Evolutionary conservation across 805 yeast genomes (phyloP).

Genomic region (Lachancea fermentati): DNA sequence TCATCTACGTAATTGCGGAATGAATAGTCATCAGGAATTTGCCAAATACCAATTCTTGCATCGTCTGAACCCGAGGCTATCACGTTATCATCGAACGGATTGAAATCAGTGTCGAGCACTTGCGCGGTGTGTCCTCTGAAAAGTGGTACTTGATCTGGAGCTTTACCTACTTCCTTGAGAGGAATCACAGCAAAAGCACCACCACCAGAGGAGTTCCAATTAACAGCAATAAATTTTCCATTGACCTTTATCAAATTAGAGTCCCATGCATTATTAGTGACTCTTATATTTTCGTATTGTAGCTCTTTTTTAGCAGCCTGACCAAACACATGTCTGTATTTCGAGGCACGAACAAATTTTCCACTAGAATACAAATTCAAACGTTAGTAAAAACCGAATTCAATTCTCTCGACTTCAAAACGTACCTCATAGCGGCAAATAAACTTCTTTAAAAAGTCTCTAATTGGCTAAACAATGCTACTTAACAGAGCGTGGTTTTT

Average conservation of each 20-base stretch:
- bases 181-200: constrained; percentile 97
- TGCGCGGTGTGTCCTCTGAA: constrained; percentile 95
- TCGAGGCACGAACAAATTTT: constrained; percentile 92
- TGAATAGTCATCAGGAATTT: constrained; percentile 76
- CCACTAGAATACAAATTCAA: constrained; percentile 41
- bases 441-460: neutral
- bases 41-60: constrained; percentile 79
- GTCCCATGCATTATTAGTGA: constrained; percentile 94
- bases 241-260: constrained; percentile 83
- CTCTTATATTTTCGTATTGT: constrained; percentile 47
- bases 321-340: constrained; percentile 93
- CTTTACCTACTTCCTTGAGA: constrained; percentile 76
- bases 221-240: constrained; percentile 78
- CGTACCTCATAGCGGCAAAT: constrained; percentile 3
- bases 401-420: neutral
- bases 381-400: neutral
- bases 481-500: neutral
- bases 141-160: constrained; percentile 88
- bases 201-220: constrained; percentile 95
- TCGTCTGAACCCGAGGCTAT: constrained; percentile 80
- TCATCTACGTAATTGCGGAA: constrained; percentile 52
- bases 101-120: constrained; percentile 91
- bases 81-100: constrained; percentile 76
- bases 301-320: constrained; percentile 60
- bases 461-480: neutral